phyloP scores from a whole-genome alignment of 2,329 filamentous ascomycete genomes.

The Lasiodiplodia sp. region DNA sequence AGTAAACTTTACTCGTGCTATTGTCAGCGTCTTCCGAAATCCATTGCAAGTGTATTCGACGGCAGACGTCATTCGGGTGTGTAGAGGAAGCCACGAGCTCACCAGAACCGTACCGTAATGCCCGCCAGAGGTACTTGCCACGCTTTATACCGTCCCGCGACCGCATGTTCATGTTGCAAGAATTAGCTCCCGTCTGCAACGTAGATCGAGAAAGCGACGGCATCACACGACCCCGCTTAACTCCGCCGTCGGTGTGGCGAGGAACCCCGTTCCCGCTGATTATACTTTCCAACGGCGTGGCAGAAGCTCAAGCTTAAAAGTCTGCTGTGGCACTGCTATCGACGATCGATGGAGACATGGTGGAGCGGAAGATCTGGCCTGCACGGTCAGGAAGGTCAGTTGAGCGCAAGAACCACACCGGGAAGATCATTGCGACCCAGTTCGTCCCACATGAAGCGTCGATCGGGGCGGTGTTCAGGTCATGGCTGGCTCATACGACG shows the following conservation, averaged over 20 bases:
- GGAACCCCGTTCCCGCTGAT: neutral
- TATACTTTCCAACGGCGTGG: neutral
- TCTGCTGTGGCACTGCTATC: slow-evolving; percentile 1
- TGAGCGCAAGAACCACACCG: slow-evolving; percentile 17
- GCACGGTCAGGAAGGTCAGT: neutral
- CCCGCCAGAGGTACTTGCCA: neutral
- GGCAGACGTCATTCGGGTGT: neutral
- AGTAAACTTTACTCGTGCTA: neutral
- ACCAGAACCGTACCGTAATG: neutral
- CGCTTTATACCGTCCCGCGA: slow-evolving; percentile 7
- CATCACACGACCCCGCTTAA: slow-evolving; percentile 7
- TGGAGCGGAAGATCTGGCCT: slow-evolving; percentile 14
- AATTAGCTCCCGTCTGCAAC: slow-evolving; percentile 4
- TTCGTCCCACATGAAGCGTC: slow-evolving; percentile 17
- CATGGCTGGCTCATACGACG: neutral
- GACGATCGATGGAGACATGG: slow-evolving; percentile 20
- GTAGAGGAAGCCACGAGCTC: neutral
- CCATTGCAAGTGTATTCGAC: neutral
- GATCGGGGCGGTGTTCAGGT: neutral
- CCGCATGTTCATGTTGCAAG: neutral
- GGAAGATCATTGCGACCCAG: slow-evolving; percentile 4
- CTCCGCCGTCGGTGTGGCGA: slow-evolving; percentile 12
- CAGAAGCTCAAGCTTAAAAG: slow-evolving; percentile 1
- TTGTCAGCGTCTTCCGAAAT: neutral
- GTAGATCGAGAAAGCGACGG: slow-evolving; percentile 13